Percentiles rank a stretch among this genome's conserved stretches.
phyloP scores from a whole-genome alignment of 345 rosid genomes.

The Nephelium lappaceum region DNA sequence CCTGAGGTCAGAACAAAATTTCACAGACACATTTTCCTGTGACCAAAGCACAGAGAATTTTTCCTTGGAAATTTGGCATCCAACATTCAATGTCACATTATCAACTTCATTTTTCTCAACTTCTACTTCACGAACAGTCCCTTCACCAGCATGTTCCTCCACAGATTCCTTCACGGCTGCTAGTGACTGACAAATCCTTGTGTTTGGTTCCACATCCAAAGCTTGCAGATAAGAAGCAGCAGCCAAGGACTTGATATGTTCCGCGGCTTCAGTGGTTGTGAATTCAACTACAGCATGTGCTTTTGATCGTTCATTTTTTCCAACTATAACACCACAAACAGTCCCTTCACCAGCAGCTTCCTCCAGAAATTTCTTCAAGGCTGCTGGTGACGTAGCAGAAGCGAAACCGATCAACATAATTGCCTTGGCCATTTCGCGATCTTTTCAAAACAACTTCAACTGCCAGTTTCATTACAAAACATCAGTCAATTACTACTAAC shows the following conservation, averaged over 20 bases:
- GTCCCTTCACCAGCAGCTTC: too few relatives aligned
- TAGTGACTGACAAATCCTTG: slow-evolving; percentile 5
- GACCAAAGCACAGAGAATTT: slow-evolving; percentile 41
- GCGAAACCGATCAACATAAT: slow-evolving; percentile 41
- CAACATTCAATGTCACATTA: slow-evolving; percentile 32
- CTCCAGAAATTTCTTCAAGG: too few relatives aligned
- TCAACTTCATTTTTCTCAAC: slow-evolving; percentile 27
- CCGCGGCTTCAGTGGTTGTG: too few relatives aligned
- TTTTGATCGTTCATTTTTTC: too few relatives aligned
- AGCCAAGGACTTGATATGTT: too few relatives aligned
- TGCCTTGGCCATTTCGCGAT: slow-evolving; percentile 41
- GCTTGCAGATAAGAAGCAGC: too few relatives aligned
- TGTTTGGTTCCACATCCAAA: too few relatives aligned
- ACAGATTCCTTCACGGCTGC: slow-evolving; percentile 27
- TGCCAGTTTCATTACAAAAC: not conserved
- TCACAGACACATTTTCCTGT: slow-evolving; percentile 26
- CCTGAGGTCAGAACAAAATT: slow-evolving; percentile 37
- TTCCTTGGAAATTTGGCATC: slow-evolving; percentile 38
- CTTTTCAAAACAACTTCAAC: not conserved
- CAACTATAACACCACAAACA: too few relatives aligned
- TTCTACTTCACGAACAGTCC: slow-evolving; percentile 37
- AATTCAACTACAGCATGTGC: too few relatives aligned
- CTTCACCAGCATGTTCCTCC: slow-evolving; percentile 33
- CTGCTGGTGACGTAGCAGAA: not conserved
- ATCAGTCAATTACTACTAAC: not conserved